Evolutionary conservation across 2,329 filamentous ascomycete genomes (phyloP).

Genomic region (Phoma sp.): DNA sequence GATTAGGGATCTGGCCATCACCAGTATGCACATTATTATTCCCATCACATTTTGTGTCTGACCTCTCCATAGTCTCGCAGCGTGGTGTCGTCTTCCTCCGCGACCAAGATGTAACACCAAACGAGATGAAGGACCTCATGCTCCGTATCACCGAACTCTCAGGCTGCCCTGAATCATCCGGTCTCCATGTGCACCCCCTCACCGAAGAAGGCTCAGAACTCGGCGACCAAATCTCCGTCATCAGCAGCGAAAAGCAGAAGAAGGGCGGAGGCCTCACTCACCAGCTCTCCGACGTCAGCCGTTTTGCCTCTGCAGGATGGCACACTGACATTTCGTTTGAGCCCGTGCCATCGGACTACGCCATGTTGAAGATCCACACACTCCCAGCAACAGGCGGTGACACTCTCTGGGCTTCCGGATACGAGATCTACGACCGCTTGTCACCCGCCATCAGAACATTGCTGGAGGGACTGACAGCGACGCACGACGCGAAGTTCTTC

Average conservation of each 20-base stretch:
- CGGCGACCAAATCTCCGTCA: constrained; percentile 51
- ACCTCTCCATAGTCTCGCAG: constrained; percentile 63
- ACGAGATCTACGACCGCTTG: constrained; percentile 60
- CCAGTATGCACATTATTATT: constrained; percentile 56
- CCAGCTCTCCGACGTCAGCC: constrained; percentile 54
- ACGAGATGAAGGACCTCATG: constrained; percentile 69
- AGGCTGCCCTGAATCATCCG: constrained; percentile 50
- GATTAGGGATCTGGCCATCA: constrained; percentile 59
- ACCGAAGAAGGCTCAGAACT: constrained; percentile 56
- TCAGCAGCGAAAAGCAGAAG: constrained; percentile 47
- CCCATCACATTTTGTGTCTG: background rate
- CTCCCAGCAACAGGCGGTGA: constrained; percentile 46
- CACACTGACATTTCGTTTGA: constrained; percentile 58
- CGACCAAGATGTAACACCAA: constrained; percentile 63
- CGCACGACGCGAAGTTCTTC: constrained; percentile 49
- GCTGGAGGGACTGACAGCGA: constrained; percentile 57
- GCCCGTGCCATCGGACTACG: constrained; percentile 52
- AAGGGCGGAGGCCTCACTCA: constrained; percentile 40
- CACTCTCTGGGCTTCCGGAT: constrained; percentile 49
- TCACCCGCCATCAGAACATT: constrained; percentile 58
- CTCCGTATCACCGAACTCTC: constrained; percentile 66
- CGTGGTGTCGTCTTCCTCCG: constrained; percentile 76
- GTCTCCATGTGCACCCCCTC: constrained; percentile 45
- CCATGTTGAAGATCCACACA: constrained; percentile 44
- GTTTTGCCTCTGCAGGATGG: constrained; percentile 59